Base-by-base conservation (phyloP, 306 rosid species). In the Canavalia ensiformis region DNA sequence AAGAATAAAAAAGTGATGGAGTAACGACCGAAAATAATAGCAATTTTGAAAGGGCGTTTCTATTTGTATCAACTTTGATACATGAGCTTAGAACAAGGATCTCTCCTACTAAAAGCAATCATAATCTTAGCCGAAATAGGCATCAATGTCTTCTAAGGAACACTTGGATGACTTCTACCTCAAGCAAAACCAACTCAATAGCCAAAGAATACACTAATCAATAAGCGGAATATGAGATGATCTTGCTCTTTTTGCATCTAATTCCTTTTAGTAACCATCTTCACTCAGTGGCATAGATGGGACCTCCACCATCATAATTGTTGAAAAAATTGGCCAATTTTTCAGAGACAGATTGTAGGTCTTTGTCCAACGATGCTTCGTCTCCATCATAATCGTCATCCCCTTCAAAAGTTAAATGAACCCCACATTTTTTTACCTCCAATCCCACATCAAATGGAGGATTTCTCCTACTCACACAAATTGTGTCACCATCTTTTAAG, bases 321-420 rank as follows among this genome's bases (percentile, higher is more conserved):
- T 42, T 34, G 73, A 92, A 89, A 78, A 86, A 86, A 68, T 51
- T 82, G 6, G 89, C 91, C 71, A 90, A 37, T 45, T 79, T 86
- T 80, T 85, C 88, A 10, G 94, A 90, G 9, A 86, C 79, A 44
- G 93, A 92, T 77, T 79, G 89, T 3, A 83, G 87, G 63, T 74
- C 81, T 47, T 79, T 59, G 34, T 69, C 82, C 56, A 80, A 33
- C 4, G 72, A 79, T 51, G 87, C 84, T 86, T 88, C 92, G 0
- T 75, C 82, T 82, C 90, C 95, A 10, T 79, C 91, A 71, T 91
- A 91, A 49, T 89, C 92, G 75, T 92, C 94, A 41, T 88, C 94
- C 58, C 87, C 94, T 84, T 92, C 95, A 77, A 75, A 83, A 10
- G 83, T 69, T 46, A 86, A 75, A 79, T 84, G 79, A 64, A 85